Conservation (phyloP, 2,329 filamentous ascomycete species). For the Trichoderma breve region DNA sequence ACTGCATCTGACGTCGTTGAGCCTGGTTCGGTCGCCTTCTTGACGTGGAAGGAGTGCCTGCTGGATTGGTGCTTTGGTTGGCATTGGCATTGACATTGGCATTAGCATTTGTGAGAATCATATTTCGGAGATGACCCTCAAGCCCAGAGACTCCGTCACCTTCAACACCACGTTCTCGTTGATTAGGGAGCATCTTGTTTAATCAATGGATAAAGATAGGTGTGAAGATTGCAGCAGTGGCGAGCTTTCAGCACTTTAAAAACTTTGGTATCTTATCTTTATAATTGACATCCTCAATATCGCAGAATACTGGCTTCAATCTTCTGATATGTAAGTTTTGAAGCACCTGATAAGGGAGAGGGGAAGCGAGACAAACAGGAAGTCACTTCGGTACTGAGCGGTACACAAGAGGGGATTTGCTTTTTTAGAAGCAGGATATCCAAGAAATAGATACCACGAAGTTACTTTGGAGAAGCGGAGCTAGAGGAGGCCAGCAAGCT, state of each 20-base stretch:
- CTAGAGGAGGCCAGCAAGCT: neutral
- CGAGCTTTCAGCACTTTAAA: neutral
- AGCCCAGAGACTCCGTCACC: constrained; percentile 33
- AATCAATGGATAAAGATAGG: neutral
- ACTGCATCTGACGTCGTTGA: constrained; percentile 57
- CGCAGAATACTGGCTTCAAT: neutral
- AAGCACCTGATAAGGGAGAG: neutral
- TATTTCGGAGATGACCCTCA: constrained; percentile 57
- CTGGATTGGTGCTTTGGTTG: constrained; percentile 19
- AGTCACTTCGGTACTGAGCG: neutral
- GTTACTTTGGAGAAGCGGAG: constrained; percentile 2
- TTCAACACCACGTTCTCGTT: neutral
- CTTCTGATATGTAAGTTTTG: neutral
- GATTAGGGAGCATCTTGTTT: constrained; percentile 4
- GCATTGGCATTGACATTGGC: constrained; percentile 48
- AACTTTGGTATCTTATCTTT: neutral
- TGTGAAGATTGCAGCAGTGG: neutral
- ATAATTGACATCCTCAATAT: neutral
- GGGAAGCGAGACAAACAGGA: neutral
- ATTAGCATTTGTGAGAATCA: constrained; percentile 56
- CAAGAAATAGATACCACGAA: neutral
- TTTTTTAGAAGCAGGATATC: neutral
- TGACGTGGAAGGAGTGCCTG: neutral
- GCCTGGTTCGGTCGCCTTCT: constrained; percentile 61
- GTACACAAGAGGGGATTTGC: neutral